Evolutionary conservation across 208 protist genomes (phyloP).

Genomic region (Naegleria gruberi): DNA sequence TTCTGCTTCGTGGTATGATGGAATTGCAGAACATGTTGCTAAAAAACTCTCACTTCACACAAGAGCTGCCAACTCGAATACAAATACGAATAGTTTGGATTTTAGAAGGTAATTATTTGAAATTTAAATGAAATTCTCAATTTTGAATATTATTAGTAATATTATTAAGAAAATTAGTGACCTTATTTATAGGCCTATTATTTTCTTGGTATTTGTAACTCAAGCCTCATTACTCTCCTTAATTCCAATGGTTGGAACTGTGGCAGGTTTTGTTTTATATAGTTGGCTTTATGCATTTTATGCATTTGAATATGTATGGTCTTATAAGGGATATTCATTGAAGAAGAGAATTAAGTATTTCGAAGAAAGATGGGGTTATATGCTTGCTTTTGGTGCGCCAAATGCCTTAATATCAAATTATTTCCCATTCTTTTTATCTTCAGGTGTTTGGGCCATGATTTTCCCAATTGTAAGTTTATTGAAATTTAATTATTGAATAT

Average conservation of each 20-base stretch:
- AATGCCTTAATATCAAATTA: background rate
- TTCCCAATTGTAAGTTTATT: background rate
- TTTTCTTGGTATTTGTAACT: background rate
- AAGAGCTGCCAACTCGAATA: background rate
- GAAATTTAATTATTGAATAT: background rate
- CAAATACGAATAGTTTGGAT: background rate
- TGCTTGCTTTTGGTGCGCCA: slow-evolving; percentile 5
- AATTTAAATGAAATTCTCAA: background rate
- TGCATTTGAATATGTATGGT: background rate
- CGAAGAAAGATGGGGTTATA: background rate
- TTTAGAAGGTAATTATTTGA: background rate
- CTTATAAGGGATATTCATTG: background rate
- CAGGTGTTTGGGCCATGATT: background rate
- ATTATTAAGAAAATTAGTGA: background rate
- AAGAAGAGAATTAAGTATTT: background rate
- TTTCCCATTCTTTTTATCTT: slow-evolving; percentile 5
- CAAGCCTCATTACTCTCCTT: background rate
- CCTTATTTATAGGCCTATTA: background rate
- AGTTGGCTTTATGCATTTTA: slow-evolving; percentile 10
- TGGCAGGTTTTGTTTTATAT: background rate
- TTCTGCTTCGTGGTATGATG: background rate
- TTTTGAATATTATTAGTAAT: background rate
- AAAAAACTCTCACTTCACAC: background rate
- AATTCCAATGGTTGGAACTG: background rate
- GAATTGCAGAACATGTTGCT: background rate